These are phyloP conservation scores for Juncus effusus DNA, from an alignment of 176 grass and related monocot genomes.

Conservation along the genomic window DNA sequence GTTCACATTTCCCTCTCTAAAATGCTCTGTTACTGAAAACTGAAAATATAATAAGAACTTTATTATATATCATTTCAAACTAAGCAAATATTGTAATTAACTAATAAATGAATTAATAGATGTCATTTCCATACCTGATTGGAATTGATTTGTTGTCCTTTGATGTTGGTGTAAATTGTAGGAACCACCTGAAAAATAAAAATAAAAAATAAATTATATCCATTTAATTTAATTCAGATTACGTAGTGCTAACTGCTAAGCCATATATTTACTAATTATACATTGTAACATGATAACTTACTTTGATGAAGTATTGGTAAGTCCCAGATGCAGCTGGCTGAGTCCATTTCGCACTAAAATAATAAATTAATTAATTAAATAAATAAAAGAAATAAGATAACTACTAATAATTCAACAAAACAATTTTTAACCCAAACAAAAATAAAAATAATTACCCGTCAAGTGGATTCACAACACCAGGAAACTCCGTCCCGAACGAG, in stretches of 20 bases:
- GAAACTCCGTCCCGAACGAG: conserved; percentile 87
- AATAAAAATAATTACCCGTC: conserved; percentile 44
- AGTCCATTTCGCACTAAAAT: conserved; percentile 68
- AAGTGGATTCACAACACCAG: conserved; percentile 90
- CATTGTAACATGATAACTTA: conserved; percentile 25
- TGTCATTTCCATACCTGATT: conserved; percentile 58
- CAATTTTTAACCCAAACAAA: no score
- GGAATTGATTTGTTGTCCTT: conserved; percentile 66
- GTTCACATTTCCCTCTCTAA: conserved; percentile 63
- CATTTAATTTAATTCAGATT: not conserved
- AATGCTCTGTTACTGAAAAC: conserved; percentile 96
- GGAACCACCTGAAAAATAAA: conserved; percentile 70
- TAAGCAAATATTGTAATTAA: conserved; percentile 13
- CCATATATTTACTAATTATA: not conserved
- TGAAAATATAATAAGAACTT: conserved; percentile 27
- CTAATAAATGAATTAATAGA: conserved; percentile 1
- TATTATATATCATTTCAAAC: conserved; percentile 17
- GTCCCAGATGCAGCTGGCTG: conserved; percentile 69
- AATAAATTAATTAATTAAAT: not conserved
- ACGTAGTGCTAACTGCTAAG: not conserved
- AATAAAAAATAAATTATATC: conserved; percentile 3
- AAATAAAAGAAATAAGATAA: not conserved
- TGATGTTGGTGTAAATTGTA: conserved; percentile 79
- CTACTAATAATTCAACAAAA: not conserved
- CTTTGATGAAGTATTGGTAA: conserved; percentile 98